Evolutionary conservation across 1,284 basidiomycete genomes (phyloP).

Genomic region (Pseudozyma tsukubaensis): DNA sequence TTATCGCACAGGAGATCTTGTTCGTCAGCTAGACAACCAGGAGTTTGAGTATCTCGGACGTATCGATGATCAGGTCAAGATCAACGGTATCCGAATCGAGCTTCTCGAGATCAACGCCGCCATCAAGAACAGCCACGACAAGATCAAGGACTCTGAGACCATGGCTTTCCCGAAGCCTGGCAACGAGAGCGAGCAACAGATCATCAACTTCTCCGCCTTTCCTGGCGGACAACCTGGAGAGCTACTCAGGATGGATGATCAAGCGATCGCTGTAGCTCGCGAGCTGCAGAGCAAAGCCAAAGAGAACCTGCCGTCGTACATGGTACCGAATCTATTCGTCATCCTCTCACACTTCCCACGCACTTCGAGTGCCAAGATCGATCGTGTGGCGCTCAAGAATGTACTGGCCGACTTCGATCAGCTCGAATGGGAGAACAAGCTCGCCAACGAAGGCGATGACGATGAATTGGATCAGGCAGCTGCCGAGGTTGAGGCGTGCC

Average conservation of each 20-base stretch:
- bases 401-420: conserved; percentile 59
- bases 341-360: conserved; percentile 68
- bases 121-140: conserved; percentile 57
- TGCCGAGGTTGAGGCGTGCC: conserved; percentile 35
- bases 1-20: conserved; percentile 68
- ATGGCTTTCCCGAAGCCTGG: conserved; percentile 57
- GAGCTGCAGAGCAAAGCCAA: conserved; percentile 52
- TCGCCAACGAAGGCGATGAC: conserved; percentile 42
- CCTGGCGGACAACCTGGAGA: conserved; percentile 33
- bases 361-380: conserved; percentile 69
- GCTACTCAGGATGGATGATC: conserved; percentile 52
- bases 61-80: conserved; percentile 70
- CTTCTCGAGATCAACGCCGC: conserved; percentile 70
- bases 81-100: conserved; percentile 70
- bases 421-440: conserved; percentile 61
- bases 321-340: conserved; percentile 67
- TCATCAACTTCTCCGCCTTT: conserved; percentile 68
- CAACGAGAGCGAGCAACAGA: conserved; percentile 53
- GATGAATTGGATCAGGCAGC: conserved; percentile 20
- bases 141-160: conserved; percentile 65
- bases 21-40: conserved; percentile 65
- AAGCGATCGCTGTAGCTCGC: conserved; percentile 52
- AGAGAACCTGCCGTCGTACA: conserved; percentile 62
- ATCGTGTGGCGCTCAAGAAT: conserved; percentile 66
- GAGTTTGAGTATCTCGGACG: conserved; percentile 69